Percentiles rank a stretch among this genome's conserved stretches.
Conservation (phyloP, 495 filamentous ascomycete genomes). For the Alectoria sarmentosa region DNA sequence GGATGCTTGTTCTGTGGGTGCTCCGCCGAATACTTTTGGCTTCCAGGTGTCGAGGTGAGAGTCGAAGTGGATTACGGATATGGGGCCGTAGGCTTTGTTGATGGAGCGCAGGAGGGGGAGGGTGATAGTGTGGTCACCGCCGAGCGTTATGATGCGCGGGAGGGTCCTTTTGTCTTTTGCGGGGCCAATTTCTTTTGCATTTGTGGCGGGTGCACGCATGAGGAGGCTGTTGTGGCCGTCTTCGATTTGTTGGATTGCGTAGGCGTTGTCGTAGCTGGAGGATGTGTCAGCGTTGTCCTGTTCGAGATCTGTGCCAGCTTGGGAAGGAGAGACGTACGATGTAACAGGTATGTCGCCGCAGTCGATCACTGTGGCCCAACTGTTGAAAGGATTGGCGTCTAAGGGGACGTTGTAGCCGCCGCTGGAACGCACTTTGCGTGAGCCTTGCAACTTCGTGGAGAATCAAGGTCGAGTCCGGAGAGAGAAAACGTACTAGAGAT, state of each 20-base stretch:
- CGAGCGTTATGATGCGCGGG: conserved; percentile 59
- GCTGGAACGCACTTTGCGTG: conserved; percentile 47
- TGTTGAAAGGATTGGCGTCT: conserved; percentile 54
- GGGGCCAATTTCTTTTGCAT: conserved; percentile 41
- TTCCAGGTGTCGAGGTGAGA: conserved; percentile 62
- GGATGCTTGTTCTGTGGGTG: conserved; percentile 54
- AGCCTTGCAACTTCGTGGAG: conserved; percentile 35
- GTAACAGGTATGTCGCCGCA: conserved; percentile 73
- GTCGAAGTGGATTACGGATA: conserved; percentile 69
- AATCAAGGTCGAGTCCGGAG: too few relatives aligned
- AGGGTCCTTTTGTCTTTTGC: conserved; percentile 51
- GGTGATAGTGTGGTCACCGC: conserved; percentile 60
- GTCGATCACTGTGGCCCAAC: conserved; percentile 61
- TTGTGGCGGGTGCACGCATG: conserved; percentile 44
- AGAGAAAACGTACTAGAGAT: conserved; percentile 63
- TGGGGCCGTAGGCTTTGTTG: conserved; percentile 56
- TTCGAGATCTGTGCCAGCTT: background rate
- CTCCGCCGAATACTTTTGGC: conserved; percentile 64
- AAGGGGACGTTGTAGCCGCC: conserved; percentile 59
- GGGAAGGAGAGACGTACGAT: conserved; percentile 37
- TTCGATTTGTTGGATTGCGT: conserved; percentile 67
- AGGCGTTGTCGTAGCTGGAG: conserved; percentile 57
- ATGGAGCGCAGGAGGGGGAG: conserved; percentile 57
- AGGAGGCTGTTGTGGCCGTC: conserved; percentile 50
- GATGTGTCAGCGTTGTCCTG: background rate